These are phyloP conservation scores for Viridothelium virens DNA, from an alignment of 495 filamentous ascomycete species.

Conservation along the genomic window DNA sequence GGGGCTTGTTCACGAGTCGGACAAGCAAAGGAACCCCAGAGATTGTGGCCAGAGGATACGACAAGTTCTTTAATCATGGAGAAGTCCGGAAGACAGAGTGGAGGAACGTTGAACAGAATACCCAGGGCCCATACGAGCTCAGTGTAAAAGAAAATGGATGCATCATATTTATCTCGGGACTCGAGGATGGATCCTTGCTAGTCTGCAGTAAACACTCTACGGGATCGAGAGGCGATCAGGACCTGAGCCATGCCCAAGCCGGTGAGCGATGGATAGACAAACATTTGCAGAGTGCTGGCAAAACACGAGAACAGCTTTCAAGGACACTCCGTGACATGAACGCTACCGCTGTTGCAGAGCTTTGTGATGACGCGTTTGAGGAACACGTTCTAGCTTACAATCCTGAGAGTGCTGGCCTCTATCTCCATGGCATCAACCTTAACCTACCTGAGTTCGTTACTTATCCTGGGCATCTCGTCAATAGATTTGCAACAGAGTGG, in stretches of 20 bases:
- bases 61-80: slow-evolving; percentile 95
- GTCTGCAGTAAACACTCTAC: slow-evolving; percentile 99
- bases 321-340: slow-evolving; percentile 68
- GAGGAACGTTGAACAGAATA: slow-evolving; percentile 67
- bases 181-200: slow-evolving; percentile 77
- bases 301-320: slow-evolving; percentile 68
- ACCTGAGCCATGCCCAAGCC: slow-evolving; percentile 71
- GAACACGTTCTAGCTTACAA: slow-evolving; percentile 92
- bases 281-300: slow-evolving; percentile 67
- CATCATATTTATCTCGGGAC: slow-evolving; percentile 92
- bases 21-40: slow-evolving; percentile 55
- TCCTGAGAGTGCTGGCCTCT: slow-evolving; percentile 77
- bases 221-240: slow-evolving; percentile 58
- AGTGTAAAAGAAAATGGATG: slow-evolving; percentile 98
- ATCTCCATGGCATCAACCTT: slow-evolving; percentile 91
- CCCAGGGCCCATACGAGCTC: slow-evolving; percentile 84
- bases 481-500: slow-evolving; percentile 86
- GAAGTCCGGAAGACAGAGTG: slow-evolving; percentile 75
- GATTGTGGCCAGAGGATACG: slow-evolving; percentile 83
- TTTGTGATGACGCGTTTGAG: slow-evolving; percentile 93
- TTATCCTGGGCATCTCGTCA: slow-evolving; percentile 66
- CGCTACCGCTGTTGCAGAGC: slow-evolving; percentile 86
- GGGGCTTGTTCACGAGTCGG: slow-evolving; percentile 80
- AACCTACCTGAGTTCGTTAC: slow-evolving; percentile 86
- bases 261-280: slow-evolving; percentile 80